Evolutionary conservation across 352 stramenopile species (phyloP).

Genomic region (Albugo candida): DNA sequence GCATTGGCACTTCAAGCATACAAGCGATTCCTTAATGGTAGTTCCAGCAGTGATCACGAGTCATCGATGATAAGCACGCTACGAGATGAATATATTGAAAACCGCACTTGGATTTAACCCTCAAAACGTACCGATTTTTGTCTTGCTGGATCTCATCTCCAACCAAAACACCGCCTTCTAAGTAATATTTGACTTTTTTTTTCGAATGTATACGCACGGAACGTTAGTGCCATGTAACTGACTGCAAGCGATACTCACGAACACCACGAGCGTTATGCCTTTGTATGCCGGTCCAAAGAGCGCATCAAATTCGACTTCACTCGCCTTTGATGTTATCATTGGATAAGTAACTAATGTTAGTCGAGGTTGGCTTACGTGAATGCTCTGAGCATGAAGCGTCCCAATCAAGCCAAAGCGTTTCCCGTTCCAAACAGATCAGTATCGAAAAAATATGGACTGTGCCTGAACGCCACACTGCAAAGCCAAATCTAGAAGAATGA

Average conservation of each 20-base stretch:
- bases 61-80: constrained; percentile 98
- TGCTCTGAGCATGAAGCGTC: constrained; percentile 87
- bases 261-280: constrained; percentile 92
- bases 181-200: constrained; percentile 99
- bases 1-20: constrained; percentile 83
- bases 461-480: constrained; percentile 84
- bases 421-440: constrained; percentile 92
- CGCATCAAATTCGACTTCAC: constrained; percentile 91
- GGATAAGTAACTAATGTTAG: too few species aligned
- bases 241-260: constrained; percentile 86
- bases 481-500: constrained; percentile 96
- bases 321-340: constrained; percentile 23
- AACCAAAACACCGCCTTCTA: constrained; percentile 92
- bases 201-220: constrained; percentile 97
- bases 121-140: constrained; percentile 12
- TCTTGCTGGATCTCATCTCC: constrained; percentile 89
- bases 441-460: constrained; percentile 99
- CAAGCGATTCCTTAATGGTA: constrained; percentile 90
- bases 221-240: constrained; percentile 82
- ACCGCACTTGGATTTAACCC: not conserved
- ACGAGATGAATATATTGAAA: not conserved
- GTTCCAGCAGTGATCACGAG: constrained; percentile 99
- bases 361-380: constrained; percentile 58
- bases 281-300: constrained; percentile 99
- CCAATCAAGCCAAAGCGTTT: constrained; percentile 79